phyloP scores from a whole-genome alignment of 2,329 filamentous ascomycete species.

The Zymoseptoria brevis region DNA sequence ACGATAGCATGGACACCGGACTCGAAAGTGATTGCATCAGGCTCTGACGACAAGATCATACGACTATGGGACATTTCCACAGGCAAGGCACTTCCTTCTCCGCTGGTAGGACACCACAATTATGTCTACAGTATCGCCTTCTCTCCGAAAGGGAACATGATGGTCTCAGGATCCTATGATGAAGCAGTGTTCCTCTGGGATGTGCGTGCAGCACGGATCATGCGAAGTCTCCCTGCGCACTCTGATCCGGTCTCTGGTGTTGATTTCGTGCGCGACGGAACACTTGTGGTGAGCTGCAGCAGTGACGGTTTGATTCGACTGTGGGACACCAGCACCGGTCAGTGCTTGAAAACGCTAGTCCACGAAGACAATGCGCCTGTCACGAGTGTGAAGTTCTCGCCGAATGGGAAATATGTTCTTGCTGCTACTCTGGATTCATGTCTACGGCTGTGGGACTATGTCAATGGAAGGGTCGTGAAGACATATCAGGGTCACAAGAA shows the following conservation, averaged over 20 bases:
- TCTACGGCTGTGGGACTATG: conserved; percentile 90
- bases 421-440: conserved; percentile 88
- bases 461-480: conserved; percentile 84
- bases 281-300: conserved; percentile 82
- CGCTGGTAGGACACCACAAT: conserved; percentile 82
- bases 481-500: conserved; percentile 94
- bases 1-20: conserved; percentile 93
- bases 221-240: conserved; percentile 87
- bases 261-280: conserved; percentile 87
- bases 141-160: conserved; percentile 95
- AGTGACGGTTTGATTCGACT: conserved; percentile 87
- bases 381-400: conserved; percentile 81
- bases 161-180: conserved; percentile 91
- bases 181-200: conserved; percentile 98
- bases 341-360: conserved; percentile 88
- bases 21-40: conserved; percentile 76
- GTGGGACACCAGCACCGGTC: conserved; percentile 92
- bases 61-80: conserved; percentile 72
- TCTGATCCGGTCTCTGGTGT: conserved; percentile 91
- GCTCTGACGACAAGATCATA: conserved; percentile 93
- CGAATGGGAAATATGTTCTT: conserved; percentile 87
- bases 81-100: conserved; percentile 50
- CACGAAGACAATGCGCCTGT: conserved; percentile 94
- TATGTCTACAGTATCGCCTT: conserved; percentile 93
- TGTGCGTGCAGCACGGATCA: conserved; percentile 74